Conservation (phyloP, 1,139 yeast genomes). For the Yamadazyma pseudoaaseri region DNA sequence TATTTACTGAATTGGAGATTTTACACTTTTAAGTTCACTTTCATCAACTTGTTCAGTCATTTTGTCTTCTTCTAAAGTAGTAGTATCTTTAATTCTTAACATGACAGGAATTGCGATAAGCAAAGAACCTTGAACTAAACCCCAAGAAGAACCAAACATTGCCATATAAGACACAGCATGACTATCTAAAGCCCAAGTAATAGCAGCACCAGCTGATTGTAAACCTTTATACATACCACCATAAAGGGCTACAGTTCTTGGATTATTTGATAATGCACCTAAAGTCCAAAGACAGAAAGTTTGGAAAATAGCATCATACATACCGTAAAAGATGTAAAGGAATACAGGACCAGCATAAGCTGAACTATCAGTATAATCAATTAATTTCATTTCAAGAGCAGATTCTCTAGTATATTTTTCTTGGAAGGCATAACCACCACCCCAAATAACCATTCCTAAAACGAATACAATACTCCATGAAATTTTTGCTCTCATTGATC, state of each 20-base stretch:
- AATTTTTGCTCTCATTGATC: constrained; percentile 47
- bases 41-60: constrained; percentile 24
- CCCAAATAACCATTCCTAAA: constrained; percentile 54
- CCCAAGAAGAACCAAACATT: constrained; percentile 59
- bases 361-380: constrained; percentile 44
- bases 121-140: constrained; percentile 49
- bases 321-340: constrained; percentile 60
- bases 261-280: constrained; percentile 59
- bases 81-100: constrained; percentile 15
- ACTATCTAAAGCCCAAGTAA: constrained; percentile 45
- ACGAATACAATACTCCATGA: constrained; percentile 46
- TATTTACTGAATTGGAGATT: constrained; percentile 11
- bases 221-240: constrained; percentile 65
- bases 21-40: constrained; percentile 25
- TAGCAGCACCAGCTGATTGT: constrained; percentile 65
- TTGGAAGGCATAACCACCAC: constrained; percentile 60
- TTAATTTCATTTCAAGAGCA: constrained; percentile 23
- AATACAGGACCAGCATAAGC: constrained; percentile 59
- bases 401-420: constrained; percentile 41
- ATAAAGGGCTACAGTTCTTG: constrained; percentile 56
- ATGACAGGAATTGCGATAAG: constrained; percentile 39
- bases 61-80: constrained; percentile 13
- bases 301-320: constrained; percentile 58
- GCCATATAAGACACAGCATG: constrained; percentile 36
- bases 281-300: constrained; percentile 54